Percentiles rank a stretch among this genome's conserved stretches.
phyloP scores from a whole-genome alignment of 2,329 filamentous ascomycete genomes.

The Lecanoromycetidae sp. region DNA sequence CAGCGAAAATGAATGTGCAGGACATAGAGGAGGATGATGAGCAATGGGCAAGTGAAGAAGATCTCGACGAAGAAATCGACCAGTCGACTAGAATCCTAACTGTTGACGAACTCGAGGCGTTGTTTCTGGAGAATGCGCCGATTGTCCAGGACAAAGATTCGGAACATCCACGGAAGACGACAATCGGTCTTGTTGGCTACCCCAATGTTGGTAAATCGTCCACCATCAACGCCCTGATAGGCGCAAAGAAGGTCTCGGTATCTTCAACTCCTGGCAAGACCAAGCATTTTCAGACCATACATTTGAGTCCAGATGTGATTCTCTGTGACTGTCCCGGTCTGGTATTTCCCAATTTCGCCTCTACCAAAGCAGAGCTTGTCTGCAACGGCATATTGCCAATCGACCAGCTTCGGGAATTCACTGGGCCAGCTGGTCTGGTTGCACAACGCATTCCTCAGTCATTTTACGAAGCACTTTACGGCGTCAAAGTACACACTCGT shows the following conservation, averaged over 20 bases:
- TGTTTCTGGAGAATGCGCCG: constrained; percentile 69
- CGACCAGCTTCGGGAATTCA: constrained; percentile 88
- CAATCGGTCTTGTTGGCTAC: constrained; percentile 91
- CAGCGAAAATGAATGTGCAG: constrained; percentile 35
- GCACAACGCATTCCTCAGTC: constrained; percentile 72
- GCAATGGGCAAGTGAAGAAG: constrained; percentile 24
- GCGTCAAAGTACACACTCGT: constrained; percentile 72
- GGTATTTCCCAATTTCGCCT: constrained; percentile 96
- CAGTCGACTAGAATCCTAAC: constrained; percentile 64
- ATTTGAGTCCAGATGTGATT: constrained; percentile 77
- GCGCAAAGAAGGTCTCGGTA: constrained; percentile 95
- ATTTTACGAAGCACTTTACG: constrained; percentile 88
- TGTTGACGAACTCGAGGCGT: constrained; percentile 78
- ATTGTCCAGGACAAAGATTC: constrained; percentile 35
- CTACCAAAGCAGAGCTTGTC: constrained; percentile 89
- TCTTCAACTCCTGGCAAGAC: constrained; percentile 96
- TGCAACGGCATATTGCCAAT: constrained; percentile 92
- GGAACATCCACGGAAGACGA: constrained; percentile 52
- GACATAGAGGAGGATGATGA: constrained; percentile 28
- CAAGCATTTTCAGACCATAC: constrained; percentile 98
- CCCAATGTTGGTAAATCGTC: constrained; percentile 99
- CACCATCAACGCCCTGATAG: constrained; percentile 97
- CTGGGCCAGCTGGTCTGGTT: constrained; percentile 71
- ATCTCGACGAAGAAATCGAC: constrained; percentile 31
- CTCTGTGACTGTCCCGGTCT: constrained; percentile 97